Evolutionary conservation across 2,329 filamentous ascomycete genomes (phyloP).

Genomic region (Pseudogymnoascus sp.): DNA sequence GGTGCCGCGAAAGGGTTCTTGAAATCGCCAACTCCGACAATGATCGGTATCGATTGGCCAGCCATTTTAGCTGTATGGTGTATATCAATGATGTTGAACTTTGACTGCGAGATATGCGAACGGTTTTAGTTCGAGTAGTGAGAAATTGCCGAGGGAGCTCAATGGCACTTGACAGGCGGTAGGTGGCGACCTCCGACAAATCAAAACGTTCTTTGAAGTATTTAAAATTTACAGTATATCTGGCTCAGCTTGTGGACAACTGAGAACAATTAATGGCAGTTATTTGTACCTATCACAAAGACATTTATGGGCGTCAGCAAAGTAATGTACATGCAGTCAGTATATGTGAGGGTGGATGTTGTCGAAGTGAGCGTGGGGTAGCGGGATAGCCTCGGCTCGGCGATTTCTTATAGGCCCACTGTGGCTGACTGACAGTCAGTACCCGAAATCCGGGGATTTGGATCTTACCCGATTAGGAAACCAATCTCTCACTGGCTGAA

Average conservation of each 20-base stretch:
- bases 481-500: not conserved
- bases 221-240: not conserved
- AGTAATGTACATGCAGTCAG: no score
- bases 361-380: not conserved
- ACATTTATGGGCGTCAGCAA: not conserved
- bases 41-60: constrained; percentile 36
- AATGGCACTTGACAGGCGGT: not conserved
- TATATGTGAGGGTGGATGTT: not conserved
- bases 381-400: constrained; percentile 2
- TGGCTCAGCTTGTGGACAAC: not conserved
- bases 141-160: not conserved
- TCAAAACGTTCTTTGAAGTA: not conserved
- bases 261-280: not conserved
- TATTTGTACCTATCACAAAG: not conserved
- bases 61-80: not conserved
- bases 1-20: constrained; percentile 45
- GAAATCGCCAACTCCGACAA: constrained; percentile 55
- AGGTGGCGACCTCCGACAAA: not conserved
- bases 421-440: not conserved
- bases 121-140: not conserved
- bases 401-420: constrained; percentile 3
- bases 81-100: not conserved
- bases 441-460: not conserved
- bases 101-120: not conserved
- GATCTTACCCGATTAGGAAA: not conserved